Evolutionary conservation across 805 yeast genomes (phyloP).

Genomic region (Suhomyces sp.): DNA sequence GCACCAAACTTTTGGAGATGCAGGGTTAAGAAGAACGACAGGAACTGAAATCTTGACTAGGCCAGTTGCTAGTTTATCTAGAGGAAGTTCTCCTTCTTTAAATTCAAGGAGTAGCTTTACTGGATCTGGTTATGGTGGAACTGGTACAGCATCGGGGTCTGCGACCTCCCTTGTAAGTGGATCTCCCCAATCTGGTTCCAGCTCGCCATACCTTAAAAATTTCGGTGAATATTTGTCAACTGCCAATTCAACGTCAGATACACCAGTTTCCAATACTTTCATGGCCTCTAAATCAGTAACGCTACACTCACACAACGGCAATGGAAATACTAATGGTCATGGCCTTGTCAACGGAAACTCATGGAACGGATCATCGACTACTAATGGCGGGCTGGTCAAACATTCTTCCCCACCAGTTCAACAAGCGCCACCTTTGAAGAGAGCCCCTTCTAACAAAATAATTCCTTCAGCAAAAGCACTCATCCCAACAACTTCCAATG

Average conservation of each 20-base stretch:
- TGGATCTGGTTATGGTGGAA: not conserved
- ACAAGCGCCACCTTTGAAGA: conserved; percentile 1
- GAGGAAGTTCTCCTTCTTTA: conserved; percentile 8
- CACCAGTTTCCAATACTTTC: conserved; percentile 21
- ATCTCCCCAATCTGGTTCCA: not conserved
- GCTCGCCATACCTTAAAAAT: conserved; percentile 28
- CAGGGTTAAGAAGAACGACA: conserved; percentile 16
- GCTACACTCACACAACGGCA: conserved; percentile 8
- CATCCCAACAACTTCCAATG: not conserved
- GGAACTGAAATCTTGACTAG: conserved; percentile 12
- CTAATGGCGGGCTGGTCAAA: not conserved
- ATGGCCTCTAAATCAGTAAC: not conserved
- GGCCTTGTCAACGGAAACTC: conserved; percentile 1
- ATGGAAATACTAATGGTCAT: too few species aligned
- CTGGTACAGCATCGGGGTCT: not conserved
- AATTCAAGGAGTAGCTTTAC: not conserved
- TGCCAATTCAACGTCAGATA: conserved; percentile 19
- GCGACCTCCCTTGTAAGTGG: too few species aligned
- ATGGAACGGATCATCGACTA: not conserved
- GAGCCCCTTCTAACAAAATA: conserved; percentile 4
- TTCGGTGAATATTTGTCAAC: conserved; percentile 29
- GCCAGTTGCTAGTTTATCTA: conserved; percentile 21
- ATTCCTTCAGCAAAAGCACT: not conserved
- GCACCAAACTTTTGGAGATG: conserved; percentile 32
- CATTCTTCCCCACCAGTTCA: not conserved